Evolutionary conservation across 2,329 filamentous ascomycete genomes (phyloP), one percentile per base, ranked within the genome.

Genomic region (Byssoonygena ceratinophila): DNA sequence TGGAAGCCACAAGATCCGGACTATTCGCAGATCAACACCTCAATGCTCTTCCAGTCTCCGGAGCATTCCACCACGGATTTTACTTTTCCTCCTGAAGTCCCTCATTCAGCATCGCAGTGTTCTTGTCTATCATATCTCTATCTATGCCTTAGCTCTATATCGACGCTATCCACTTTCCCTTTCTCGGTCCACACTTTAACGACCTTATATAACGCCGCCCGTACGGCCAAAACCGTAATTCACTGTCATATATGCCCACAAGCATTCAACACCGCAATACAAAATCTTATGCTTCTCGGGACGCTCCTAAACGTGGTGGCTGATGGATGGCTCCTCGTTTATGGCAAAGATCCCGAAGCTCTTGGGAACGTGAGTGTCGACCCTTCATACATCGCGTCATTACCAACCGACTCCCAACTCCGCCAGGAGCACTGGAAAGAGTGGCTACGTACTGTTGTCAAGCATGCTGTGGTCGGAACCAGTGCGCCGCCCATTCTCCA

Each of bases 211-310:
- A 69, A 66, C n/a, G 68, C 68, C 14, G 64, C 71, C 23, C 63
- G 64, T 52, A 74, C 69, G 8, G 70, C 69, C 12, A 64, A 63
- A 27, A 58, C 63, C 18, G 70, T 73, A 12, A 66, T 74, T 23
- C 69, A 68, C 55, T 74, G 72, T 55, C 58, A 62, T 40, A 57
- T 64, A 16, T 74, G 72, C 53, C 71, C 71, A 1, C 64, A 65
- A 34, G 63, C 60, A 31, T 72, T 72, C 52, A 64, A 68, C 31
- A 68, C 70, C 1, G 66, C 66, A 5, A 59, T 71, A 22, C 71
- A 74, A 54, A 74, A 74, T 49, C 65, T 74, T 41, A 73, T 73
- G 69, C 65, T 74, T 46, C 65, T 67, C n/a, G 68, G 67, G 11
- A 72, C 71, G 9, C 60, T 74, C 11, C 59, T 74, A 43, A 73